Evolutionary conservation across 2,329 filamentous ascomycete species (phyloP).

Genomic region (Phoma sp.): DNA sequence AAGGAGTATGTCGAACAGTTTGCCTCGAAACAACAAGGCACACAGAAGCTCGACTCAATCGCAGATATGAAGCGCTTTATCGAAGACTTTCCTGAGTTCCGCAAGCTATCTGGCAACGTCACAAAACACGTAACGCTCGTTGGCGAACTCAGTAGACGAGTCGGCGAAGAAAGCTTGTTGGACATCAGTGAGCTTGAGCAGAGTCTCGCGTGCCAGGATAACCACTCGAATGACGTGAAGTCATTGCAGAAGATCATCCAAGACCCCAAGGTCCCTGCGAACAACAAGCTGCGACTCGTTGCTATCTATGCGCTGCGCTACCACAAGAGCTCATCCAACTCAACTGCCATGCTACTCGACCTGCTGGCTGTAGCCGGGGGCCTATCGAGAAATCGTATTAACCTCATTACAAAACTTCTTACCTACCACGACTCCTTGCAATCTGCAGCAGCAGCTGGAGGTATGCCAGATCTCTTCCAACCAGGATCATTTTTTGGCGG

Average conservation of each 20-base stretch:
- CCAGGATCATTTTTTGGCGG: slow-evolving; percentile 86
- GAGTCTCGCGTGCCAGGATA: slow-evolving; percentile 95
- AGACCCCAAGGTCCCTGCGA: slow-evolving; percentile 74
- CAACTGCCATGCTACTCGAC: slow-evolving; percentile 84
- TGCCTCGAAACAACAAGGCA: slow-evolving; percentile 96
- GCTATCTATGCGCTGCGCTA: slow-evolving; percentile 96
- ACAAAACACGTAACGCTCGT: slow-evolving; percentile 98
- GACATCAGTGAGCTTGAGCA: slow-evolving; percentile 98
- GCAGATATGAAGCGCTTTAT: slow-evolving; percentile 99
- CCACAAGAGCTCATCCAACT: slow-evolving; percentile 82
- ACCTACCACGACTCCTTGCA: slow-evolving; percentile 88
- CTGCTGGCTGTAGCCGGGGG: slow-evolving; percentile 84
- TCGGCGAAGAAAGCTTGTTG: slow-evolving; percentile 85
- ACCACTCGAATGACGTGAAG: slow-evolving; percentile 91
- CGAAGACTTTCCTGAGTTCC: slow-evolving; percentile 97
- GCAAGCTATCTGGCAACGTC: slow-evolving; percentile 95
- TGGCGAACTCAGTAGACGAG: slow-evolving; percentile 87
- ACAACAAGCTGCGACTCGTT: slow-evolving; percentile 88
- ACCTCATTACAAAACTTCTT: slow-evolving; percentile 81
- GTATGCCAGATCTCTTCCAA: slow-evolving; percentile 92
- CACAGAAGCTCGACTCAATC: slow-evolving; percentile 95
- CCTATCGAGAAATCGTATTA: slow-evolving; percentile 76
- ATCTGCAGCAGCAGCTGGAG: slow-evolving; percentile 72
- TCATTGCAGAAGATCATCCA: slow-evolving; percentile 87
- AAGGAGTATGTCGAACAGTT: slow-evolving; percentile 99